Evolutionary conservation across 2,329 filamentous ascomycete genomes (phyloP).

Genomic region (Nigrospora osmanthi): DNA sequence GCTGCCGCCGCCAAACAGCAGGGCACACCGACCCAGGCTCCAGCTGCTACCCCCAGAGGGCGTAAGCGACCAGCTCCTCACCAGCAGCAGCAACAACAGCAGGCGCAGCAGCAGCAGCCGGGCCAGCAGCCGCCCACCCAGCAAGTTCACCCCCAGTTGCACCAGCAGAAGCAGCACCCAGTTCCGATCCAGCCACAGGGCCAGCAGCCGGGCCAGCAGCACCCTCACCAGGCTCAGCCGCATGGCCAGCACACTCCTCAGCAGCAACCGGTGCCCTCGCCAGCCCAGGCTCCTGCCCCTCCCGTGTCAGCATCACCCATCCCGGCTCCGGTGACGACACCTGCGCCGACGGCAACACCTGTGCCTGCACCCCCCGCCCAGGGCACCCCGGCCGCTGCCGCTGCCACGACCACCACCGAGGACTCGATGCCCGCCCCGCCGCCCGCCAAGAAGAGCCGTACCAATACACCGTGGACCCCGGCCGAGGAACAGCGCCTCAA

Average conservation of each 20-base stretch:
- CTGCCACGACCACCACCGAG: slow-evolving; percentile 23
- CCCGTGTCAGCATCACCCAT: slow-evolving; percentile 26
- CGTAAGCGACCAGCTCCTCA: slow-evolving; percentile 25
- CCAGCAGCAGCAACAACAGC: slow-evolving; percentile 19
- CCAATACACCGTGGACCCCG: slow-evolving; percentile 98
- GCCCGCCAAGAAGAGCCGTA: slow-evolving; percentile 82
- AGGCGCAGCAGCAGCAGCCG: slow-evolving; percentile 12
- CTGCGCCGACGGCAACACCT: slow-evolving; percentile 25
- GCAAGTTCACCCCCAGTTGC: slow-evolving; percentile 15
- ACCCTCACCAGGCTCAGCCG: slow-evolving; percentile 14
- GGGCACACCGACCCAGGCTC: slow-evolving; percentile 23
- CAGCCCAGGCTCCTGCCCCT: slow-evolving; percentile 8
- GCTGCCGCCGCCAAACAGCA: slow-evolving; percentile 19
- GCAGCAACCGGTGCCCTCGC: slow-evolving; percentile 3
- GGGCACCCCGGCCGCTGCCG: slow-evolving; percentile 16
- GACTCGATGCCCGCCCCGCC: slow-evolving; percentile 33
- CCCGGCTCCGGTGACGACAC: slow-evolving; percentile 19
- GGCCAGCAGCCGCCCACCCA: slow-evolving; percentile 6
- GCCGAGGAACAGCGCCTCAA: slow-evolving; percentile 89
- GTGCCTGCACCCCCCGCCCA: slow-evolving; percentile 19
- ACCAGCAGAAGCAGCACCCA: slow-evolving; percentile 23
- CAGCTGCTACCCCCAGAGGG: slow-evolving; percentile 24
- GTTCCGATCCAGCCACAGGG: slow-evolving; percentile 11
- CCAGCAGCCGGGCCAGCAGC: slow-evolving; percentile 8
- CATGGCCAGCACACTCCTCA: slow-evolving; percentile 13